Evolutionary conservation across 129 eudicot species (phyloP).

Genomic region (Tagetes erecta): DNA sequence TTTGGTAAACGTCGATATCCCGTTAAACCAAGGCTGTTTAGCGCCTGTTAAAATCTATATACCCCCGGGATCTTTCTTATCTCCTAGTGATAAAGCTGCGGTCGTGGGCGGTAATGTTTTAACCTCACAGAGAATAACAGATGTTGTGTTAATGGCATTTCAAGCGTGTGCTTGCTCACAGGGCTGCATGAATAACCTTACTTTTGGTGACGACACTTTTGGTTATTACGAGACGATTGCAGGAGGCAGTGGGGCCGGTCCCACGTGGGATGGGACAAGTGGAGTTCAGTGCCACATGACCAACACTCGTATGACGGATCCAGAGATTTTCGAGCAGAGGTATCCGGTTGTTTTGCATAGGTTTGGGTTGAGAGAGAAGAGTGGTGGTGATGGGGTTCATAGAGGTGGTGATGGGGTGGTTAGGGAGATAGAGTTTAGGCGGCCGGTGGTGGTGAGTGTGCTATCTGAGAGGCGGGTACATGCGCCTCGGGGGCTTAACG

Average conservation of each 20-base stretch:
- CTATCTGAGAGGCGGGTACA: slow-evolving; percentile 94
- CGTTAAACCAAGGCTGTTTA: slow-evolving; percentile 90
- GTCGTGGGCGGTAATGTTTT: slow-evolving; percentile 97
- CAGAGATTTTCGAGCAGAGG: slow-evolving; percentile 97
- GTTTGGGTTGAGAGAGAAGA: slow-evolving; percentile 78
- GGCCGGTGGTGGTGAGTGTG: slow-evolving; percentile 73
- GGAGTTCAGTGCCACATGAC: slow-evolving; percentile 99
- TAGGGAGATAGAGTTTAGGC: slow-evolving; percentile 86
- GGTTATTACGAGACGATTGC: slow-evolving; percentile 97
- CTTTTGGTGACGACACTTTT: slow-evolving; percentile 90
- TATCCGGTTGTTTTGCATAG: slow-evolving; percentile 85
- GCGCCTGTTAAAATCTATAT: slow-evolving; percentile 80
- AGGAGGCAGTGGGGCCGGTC: slow-evolving; percentile 99
- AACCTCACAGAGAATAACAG: slow-evolving; percentile 90
- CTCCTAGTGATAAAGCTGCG: slow-evolving; percentile 97
- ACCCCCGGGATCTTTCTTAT: slow-evolving; percentile 78
- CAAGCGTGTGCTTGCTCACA: slow-evolving; percentile 98
- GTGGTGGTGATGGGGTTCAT: slow-evolving; percentile 85
- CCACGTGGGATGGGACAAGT: slow-evolving; percentile 92
- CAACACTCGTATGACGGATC: slow-evolving; percentile 96
- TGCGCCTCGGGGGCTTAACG: slow-evolving; percentile 85
- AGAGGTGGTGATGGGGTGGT: slow-evolving; percentile 96
- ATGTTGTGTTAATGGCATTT: slow-evolving; percentile 85
- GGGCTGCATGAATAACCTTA: slow-evolving; percentile 96
- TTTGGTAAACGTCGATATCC: slow-evolving; percentile 87